These are phyloP conservation scores for Aspergillus conjunctus DNA, from an alignment of 495 filamentous ascomycete genomes.

Conservation along the genomic window DNA sequence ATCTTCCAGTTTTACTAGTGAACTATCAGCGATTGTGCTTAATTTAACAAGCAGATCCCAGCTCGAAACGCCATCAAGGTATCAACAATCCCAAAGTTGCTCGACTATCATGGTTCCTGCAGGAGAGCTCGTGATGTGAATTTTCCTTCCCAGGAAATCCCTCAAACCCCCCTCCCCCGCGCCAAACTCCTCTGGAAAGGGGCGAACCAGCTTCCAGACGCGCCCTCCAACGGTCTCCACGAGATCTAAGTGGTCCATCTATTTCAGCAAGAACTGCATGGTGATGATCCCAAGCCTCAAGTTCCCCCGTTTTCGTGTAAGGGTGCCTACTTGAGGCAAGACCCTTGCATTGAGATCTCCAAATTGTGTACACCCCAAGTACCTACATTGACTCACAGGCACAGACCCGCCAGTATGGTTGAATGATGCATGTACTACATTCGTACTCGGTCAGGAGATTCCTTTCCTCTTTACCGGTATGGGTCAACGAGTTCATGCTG, in stretches of 20 bases:
- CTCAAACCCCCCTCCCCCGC: not conserved
- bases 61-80: too few relatives aligned
- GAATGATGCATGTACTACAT: too few relatives aligned
- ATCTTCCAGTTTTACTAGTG: too few relatives aligned
- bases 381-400: too few relatives aligned
- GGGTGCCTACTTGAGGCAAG: not conserved
- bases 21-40: too few relatives aligned
- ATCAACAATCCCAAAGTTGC: not conserved
- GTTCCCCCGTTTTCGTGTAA: not conserved
- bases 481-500: too few relatives aligned
- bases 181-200: not conserved
- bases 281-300: not conserved
- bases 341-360: conserved; percentile 2
- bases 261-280: not conserved
- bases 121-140: not conserved
- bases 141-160: not conserved
- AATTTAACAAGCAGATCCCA: too few relatives aligned
- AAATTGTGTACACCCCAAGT: not conserved
- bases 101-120: not conserved
- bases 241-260: not conserved
- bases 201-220: not conserved
- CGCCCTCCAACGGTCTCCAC: not conserved
- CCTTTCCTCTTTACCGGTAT: too few relatives aligned
- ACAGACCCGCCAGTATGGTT: too few relatives aligned
- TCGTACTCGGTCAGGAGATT: too few relatives aligned